Conservation (phyloP, 225 moss, liverwort and hornwort genomes). For the Ulota crispa region DNA sequence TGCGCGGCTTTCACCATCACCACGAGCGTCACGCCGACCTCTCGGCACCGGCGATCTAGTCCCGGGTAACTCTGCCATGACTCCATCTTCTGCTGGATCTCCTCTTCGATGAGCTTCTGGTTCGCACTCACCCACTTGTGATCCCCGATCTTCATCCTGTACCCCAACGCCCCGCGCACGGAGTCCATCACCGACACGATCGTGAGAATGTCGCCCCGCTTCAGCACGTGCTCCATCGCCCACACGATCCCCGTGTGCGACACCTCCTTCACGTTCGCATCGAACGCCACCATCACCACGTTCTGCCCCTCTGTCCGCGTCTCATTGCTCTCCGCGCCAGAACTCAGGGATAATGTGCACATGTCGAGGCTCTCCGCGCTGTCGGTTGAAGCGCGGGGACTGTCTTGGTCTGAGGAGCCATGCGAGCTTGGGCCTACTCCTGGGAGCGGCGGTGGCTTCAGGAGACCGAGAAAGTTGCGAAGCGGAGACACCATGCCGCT, state of each 20-base stretch:
- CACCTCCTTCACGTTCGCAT: slow-evolving; percentile 36
- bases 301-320: slow-evolving; percentile 25
- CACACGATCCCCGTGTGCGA: slow-evolving; percentile 45
- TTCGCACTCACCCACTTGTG: slow-evolving; percentile 35
- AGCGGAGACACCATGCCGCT: slow-evolving; percentile 30
- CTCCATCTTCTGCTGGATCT: slow-evolving; percentile 35
- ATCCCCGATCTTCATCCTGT: slow-evolving; percentile 37
- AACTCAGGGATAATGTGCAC: not conserved
- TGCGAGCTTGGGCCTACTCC: slow-evolving; percentile 7
- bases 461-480: slow-evolving; percentile 30
- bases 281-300: slow-evolving; percentile 51
- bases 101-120: slow-evolving; percentile 43
- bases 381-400: slow-evolving; percentile 20
- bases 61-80: slow-evolving; percentile 31
- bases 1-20: slow-evolving; percentile 42
- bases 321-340: not conserved
- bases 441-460: slow-evolving; percentile 23
- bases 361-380: slow-evolving; percentile 20
- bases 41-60: slow-evolving; percentile 37
- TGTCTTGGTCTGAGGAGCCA: slow-evolving; percentile 14
- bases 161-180: slow-evolving; percentile 48
- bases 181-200: slow-evolving; percentile 34
- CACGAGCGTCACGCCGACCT: slow-evolving; percentile 40
- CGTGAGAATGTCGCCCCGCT: slow-evolving; percentile 39
- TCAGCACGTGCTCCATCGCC: slow-evolving; percentile 47